These are phyloP conservation scores for Teunomyces panamensis DNA, from an alignment of 805 yeast species.

Conservation along the genomic window DNA sequence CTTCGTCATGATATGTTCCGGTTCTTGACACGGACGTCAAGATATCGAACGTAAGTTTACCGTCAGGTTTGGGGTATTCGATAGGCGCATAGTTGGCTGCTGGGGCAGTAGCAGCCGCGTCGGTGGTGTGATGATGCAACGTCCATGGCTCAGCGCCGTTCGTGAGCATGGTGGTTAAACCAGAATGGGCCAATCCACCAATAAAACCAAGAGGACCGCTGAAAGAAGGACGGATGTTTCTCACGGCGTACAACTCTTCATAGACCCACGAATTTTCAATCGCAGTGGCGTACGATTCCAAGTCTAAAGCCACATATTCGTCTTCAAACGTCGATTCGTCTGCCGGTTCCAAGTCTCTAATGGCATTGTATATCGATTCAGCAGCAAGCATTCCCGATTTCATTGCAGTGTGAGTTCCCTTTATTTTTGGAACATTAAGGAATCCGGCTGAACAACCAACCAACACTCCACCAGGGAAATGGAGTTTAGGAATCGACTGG, in stretches of 20 bases:
- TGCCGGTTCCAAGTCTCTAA: conserved; percentile 44
- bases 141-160: conserved; percentile 90
- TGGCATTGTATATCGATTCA: conserved; percentile 59
- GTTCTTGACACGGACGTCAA: conserved; percentile 94
- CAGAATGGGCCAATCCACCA: conserved; percentile 85
- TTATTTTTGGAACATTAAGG: conserved; percentile 94
- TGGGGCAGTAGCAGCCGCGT: conserved; percentile 64
- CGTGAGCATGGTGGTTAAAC: conserved; percentile 74
- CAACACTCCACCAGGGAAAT: conserved; percentile 94
- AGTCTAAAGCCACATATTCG: conserved; percentile 29
- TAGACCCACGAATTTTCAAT: conserved; percentile 80
- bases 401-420: conserved; percentile 97
- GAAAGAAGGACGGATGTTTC: conserved; percentile 93
- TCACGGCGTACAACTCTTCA: conserved; percentile 76
- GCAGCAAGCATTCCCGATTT: conserved; percentile 96
- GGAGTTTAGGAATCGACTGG: conserved; percentile 86
- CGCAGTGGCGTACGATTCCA: conserved; percentile 59
- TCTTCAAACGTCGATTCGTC: conserved; percentile 44
- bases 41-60: conserved; percentile 85
- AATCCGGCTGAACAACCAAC: conserved; percentile 97
- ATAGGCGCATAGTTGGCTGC: conserved; percentile 70
- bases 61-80: conserved; percentile 94
- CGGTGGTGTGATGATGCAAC: conserved; percentile 63
- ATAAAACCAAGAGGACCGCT: conserved; percentile 67
- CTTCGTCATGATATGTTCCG: conserved; percentile 94